Evolutionary conservation across 768 basidiomycete genomes (phyloP).

Genomic region (Termitomyces sp.): DNA sequence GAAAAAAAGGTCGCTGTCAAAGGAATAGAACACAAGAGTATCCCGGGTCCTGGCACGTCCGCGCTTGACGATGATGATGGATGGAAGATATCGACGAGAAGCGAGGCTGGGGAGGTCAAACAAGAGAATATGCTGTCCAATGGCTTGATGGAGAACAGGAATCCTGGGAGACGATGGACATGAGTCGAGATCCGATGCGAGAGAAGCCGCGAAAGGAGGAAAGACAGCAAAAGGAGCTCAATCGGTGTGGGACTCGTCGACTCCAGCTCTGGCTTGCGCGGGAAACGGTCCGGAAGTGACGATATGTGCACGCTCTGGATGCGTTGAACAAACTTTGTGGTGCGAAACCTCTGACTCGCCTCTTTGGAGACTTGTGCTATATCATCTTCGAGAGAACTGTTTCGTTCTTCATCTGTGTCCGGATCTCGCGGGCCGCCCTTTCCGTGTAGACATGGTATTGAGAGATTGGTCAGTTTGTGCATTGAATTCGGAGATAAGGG

Average conservation of each 20-base stretch:
- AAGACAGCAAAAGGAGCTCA: not conserved
- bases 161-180: not conserved
- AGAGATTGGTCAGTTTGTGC: no score
- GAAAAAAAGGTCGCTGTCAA: no score
- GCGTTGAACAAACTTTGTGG: constrained; percentile 6
- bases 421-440: not conserved
- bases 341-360: not conserved
- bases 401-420: no score
- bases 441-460: not conserved
- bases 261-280: not conserved
- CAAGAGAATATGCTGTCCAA: not conserved
- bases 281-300: constrained; percentile 1
- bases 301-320: not conserved
- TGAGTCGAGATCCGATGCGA: constrained; percentile 4
- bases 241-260: not conserved
- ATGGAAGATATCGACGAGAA: constrained; percentile 8
- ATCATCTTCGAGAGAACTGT: no score
- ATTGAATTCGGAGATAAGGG: constrained; percentile 10
- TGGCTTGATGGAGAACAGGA: constrained; percentile 1
- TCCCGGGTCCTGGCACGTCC: constrained; percentile 12
- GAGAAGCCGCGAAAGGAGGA: not conserved
- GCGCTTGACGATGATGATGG: not conserved
- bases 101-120: not conserved
- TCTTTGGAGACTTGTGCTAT: not conserved
- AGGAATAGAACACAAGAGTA: no score